These are phyloP conservation scores for Macrolepiota dolichaula DNA, from an alignment of 768 basidiomycete species.

Conservation along the genomic window DNA sequence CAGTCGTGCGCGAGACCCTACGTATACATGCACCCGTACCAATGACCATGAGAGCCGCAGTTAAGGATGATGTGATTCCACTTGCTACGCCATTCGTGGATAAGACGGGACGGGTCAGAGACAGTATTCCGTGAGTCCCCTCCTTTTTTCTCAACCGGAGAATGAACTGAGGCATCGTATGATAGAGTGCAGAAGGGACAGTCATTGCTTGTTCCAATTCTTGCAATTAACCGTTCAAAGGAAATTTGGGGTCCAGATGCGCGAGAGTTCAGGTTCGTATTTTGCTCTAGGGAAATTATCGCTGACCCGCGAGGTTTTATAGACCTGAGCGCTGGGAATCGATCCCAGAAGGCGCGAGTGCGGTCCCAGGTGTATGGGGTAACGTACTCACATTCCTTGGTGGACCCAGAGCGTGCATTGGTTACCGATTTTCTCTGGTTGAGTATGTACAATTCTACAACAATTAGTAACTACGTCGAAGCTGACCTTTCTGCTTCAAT, in stretches of 20 bases:
- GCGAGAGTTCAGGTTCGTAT: slow-evolving; percentile 49
- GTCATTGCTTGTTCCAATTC: slow-evolving; percentile 45
- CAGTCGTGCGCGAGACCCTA: slow-evolving; percentile 56
- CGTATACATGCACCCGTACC: slow-evolving; percentile 53
- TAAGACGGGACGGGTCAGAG: slow-evolving; percentile 34
- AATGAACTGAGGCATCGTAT: neutral
- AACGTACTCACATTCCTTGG: slow-evolving; percentile 61
- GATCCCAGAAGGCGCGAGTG: slow-evolving; percentile 36
- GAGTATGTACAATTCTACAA: slow-evolving; percentile 36
- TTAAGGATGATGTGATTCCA: slow-evolving; percentile 52
- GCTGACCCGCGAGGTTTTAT: neutral
- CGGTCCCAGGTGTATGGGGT: slow-evolving; percentile 59
- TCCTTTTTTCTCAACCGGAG: neutral
- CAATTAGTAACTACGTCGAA: neutral
- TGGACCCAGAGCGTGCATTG: slow-evolving; percentile 67
- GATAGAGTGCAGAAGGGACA: slow-evolving; percentile 41
- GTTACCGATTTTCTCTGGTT: slow-evolving; percentile 59
- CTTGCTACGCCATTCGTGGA: slow-evolving; percentile 44
- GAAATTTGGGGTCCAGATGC: slow-evolving; percentile 64
- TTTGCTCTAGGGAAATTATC: neutral
- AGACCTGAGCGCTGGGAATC: slow-evolving; percentile 66
- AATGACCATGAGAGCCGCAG: slow-evolving; percentile 37
- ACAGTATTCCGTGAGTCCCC: slow-evolving; percentile 32
- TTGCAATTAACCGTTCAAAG: slow-evolving; percentile 47
- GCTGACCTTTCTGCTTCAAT: neutral